Conservation (phyloP, 352 stramenopile genomes). For the Pythium periplocum region DNA sequence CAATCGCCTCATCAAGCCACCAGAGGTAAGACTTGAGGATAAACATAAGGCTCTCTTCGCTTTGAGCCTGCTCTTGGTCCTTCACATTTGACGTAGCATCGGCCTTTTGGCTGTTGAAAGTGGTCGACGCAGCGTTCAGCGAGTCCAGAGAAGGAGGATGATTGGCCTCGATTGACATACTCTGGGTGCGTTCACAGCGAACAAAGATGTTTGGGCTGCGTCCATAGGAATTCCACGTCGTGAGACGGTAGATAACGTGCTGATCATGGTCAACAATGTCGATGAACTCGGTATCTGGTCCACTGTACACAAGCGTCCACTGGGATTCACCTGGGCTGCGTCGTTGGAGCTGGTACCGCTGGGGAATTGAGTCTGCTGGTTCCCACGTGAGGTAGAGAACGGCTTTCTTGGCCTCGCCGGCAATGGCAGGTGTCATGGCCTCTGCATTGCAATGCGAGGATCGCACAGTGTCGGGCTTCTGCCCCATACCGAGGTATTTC, state of each 20-base stretch:
- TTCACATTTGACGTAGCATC: background rate
- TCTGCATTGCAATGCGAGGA: slow-evolving; percentile 35
- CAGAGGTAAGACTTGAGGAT: slow-evolving; percentile 69
- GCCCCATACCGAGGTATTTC: slow-evolving; percentile 77
- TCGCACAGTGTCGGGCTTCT: slow-evolving; percentile 41
- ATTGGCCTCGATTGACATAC: background rate
- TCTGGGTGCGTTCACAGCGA: slow-evolving; percentile 30
- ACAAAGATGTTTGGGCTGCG: slow-evolving; percentile 55
- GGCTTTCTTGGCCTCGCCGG: slow-evolving; percentile 7
- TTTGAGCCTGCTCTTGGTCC: background rate
- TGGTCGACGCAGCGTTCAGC: background rate
- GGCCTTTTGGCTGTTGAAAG: background rate
- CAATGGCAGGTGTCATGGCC: slow-evolving; percentile 8
- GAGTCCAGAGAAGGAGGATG: background rate
- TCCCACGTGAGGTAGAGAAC: slow-evolving; percentile 59
- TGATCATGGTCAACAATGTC: slow-evolving; percentile 48
- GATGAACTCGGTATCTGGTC: slow-evolving; percentile 65
- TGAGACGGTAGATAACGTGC: slow-evolving; percentile 68
- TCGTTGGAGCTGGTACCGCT: slow-evolving; percentile 69
- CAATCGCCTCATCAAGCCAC: slow-evolving; percentile 83
- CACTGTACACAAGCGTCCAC: slow-evolving; percentile 59
- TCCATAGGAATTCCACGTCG: slow-evolving; percentile 82
- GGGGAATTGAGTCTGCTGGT: slow-evolving; percentile 31
- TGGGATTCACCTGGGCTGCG: slow-evolving; percentile 47
- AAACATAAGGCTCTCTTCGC: background rate